Base-by-base conservation (phyloP, 1,284 basidiomycete genomes). In the Papiliotrema nemorosa region DNA sequence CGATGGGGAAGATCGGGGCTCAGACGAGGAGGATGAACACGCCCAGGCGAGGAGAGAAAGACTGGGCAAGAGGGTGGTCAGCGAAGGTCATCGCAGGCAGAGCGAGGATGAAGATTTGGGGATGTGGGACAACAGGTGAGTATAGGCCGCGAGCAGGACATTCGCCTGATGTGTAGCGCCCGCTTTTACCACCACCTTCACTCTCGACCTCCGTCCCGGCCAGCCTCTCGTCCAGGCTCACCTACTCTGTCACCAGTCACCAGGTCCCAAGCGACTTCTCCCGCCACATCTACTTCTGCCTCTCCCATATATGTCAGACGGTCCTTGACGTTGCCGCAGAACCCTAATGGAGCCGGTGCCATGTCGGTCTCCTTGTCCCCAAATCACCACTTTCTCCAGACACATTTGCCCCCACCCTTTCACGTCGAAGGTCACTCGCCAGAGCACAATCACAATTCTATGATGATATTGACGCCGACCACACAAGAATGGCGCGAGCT, bases 381-480 rank as follows among this genome's bases (percentile, higher is more conserved):
- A 2, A 72, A 68, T 47, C 61, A 69, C 10, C 62, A 63, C 18
- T 73, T 72, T 55, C 57, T 73, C 2, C 69, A 73, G 41, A 53
- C 63, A 25, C 71, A 69, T 44, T 61, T 73, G 9, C 70, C 70
- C 0, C 71, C 70, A 0, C 61, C 67, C 1, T 72, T 72, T 41
- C 65, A 66, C 10, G 22, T 21, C 13, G 24, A 46, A 21, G 20
- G 12, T n/a, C 25, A 40, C 25, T 22, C 38, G 38, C 54, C 54
- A 7, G 59, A 54, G 21, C 31, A 48, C n/a, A 14, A 13, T 5
- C 41, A 42, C 42, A 16, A 35, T 29, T 50, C 60, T 2, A 64
- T 70, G 50, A 72, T 76, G 29, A 69, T 76, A n/a, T 63, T 76
- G 10, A 76, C 75, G 3, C 75, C 75, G 16, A 76, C 75, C 5